Percentiles rank a stretch among this genome's conserved stretches.
These are phyloP conservation scores for Fusarium penzigii DNA, from an alignment of 2,329 filamentous ascomycete species.

Conservation along the genomic window DNA sequence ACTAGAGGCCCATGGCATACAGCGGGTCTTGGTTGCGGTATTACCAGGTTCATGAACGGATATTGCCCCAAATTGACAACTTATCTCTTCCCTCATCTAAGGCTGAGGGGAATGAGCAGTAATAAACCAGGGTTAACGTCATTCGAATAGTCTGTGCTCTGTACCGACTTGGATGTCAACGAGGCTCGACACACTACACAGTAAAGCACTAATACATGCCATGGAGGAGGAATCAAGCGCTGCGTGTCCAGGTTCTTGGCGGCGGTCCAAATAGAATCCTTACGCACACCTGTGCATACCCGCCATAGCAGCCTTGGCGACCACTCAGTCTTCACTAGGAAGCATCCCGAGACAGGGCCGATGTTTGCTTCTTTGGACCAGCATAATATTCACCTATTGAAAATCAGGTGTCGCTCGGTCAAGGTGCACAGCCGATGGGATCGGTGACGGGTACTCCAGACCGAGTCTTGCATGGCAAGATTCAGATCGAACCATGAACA, in stretches of 20 bases:
- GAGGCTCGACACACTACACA: background rate
- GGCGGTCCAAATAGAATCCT: background rate
- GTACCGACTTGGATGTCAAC: background rate
- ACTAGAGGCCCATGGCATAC: background rate
- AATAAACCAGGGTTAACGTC: too few relatives aligned
- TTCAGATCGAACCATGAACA: background rate
- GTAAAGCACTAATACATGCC: background rate
- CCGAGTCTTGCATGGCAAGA: conserved; percentile 8
- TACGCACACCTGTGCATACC: too few relatives aligned
- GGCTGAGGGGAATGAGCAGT: background rate
- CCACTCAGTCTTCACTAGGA: background rate
- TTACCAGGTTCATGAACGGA: background rate
- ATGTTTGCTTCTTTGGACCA: conserved; percentile 9
- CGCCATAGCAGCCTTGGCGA: too few relatives aligned
- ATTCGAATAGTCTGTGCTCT: background rate
- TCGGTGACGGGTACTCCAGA: conserved; percentile 12
- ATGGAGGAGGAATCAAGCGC: background rate
- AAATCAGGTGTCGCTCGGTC: conserved; percentile 3
- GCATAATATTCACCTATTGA: conserved; percentile 9
- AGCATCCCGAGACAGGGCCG: background rate
- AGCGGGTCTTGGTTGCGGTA: background rate
- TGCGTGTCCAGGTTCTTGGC: background rate
- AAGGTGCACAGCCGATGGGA: conserved; percentile 18
- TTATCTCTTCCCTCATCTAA: background rate
- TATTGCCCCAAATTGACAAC: too few relatives aligned